Conservation (phyloP, 306 rosid species). For the Senna siamea region DNA sequence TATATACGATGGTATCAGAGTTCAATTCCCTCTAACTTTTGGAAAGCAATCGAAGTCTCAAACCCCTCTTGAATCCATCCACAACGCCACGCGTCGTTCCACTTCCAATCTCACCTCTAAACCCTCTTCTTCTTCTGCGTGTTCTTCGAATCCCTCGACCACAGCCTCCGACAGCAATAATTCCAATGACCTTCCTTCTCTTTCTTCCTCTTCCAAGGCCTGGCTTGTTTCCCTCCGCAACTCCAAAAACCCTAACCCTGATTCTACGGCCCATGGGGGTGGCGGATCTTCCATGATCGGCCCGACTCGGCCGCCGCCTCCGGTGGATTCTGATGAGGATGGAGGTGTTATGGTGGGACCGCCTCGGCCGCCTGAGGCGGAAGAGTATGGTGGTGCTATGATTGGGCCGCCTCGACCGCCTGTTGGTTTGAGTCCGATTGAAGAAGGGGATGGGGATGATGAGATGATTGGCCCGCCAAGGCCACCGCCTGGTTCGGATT, state of each 20-base stretch:
- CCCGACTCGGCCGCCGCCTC: slow-evolving; percentile 46
- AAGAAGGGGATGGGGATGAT: neutral
- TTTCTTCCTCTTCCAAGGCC: slow-evolving; percentile 74
- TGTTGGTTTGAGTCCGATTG: neutral
- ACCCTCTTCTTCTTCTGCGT: neutral
- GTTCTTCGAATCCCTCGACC: slow-evolving; percentile 23
- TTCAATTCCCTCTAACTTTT: slow-evolving; percentile 80
- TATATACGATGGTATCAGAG: slow-evolving; percentile 71
- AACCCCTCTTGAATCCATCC: slow-evolving; percentile 82
- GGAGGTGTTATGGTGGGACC: slow-evolving; percentile 60
- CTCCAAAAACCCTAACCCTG: slow-evolving; percentile 54
- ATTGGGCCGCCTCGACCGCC: slow-evolving; percentile 79
- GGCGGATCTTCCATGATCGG: slow-evolving; percentile 29
- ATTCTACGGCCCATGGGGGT: neutral
- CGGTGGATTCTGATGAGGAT: slow-evolving; percentile 19
- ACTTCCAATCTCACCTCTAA: slow-evolving; percentile 33
- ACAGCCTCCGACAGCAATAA: slow-evolving; percentile 7
- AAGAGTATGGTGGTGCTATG: slow-evolving; percentile 41
- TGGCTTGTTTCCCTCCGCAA: slow-evolving; percentile 70
- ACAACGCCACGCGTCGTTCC: slow-evolving; percentile 82
- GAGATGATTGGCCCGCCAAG: slow-evolving; percentile 27
- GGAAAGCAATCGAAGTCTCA: slow-evolving; percentile 90
- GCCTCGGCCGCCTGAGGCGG: slow-evolving; percentile 59
- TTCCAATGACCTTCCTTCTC: slow-evolving; percentile 51
- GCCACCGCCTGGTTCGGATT: slow-evolving; percentile 30